Conservation (phyloP, 371 early-diverging fungal species). For the Parasitella parasitica region DNA sequence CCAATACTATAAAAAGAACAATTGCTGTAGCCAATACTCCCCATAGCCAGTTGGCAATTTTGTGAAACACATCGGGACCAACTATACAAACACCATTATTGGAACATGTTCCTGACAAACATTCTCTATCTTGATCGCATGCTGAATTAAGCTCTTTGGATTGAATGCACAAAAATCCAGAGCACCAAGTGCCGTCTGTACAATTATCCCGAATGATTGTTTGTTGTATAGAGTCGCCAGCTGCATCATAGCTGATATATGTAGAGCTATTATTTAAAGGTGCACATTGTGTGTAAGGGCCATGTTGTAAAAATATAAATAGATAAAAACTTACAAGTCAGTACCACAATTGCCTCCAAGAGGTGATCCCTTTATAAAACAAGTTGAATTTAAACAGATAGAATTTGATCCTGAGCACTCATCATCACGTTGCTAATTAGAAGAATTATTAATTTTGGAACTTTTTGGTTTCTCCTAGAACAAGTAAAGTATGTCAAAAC, state of each 20-base stretch:
- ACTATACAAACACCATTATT: conserved; percentile 31
- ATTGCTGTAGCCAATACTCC: conserved; percentile 34
- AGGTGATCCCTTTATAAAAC: conserved; percentile 44
- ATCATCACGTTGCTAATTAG: conserved; percentile 43
- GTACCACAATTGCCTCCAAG: conserved; percentile 43
- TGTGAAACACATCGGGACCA: conserved; percentile 46
- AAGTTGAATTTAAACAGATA: conserved; percentile 47
- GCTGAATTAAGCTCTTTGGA: conserved; percentile 20
- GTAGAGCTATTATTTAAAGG: conserved; percentile 19
- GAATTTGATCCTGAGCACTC: conserved; percentile 37
- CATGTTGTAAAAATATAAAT: neutral
- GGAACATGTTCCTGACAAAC: conserved; percentile 42
- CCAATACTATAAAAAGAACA: conserved; percentile 35
- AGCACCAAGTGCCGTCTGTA: conserved; percentile 41
- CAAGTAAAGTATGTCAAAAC: no score
- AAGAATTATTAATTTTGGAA: neutral
- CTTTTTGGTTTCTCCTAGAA: neutral
- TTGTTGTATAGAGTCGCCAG: conserved; percentile 27
- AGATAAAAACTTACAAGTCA: conserved; percentile 33
- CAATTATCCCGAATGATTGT: conserved; percentile 50
- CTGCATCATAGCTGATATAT: conserved; percentile 35
- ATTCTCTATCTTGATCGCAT: conserved; percentile 47
- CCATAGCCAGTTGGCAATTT: conserved; percentile 43
- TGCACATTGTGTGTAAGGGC: neutral
- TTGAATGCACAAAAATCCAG: conserved; percentile 19